Evolutionary conservation across 441 rosid species (phyloP).

Genomic region (Rhodomyrtus psidioides): DNA sequence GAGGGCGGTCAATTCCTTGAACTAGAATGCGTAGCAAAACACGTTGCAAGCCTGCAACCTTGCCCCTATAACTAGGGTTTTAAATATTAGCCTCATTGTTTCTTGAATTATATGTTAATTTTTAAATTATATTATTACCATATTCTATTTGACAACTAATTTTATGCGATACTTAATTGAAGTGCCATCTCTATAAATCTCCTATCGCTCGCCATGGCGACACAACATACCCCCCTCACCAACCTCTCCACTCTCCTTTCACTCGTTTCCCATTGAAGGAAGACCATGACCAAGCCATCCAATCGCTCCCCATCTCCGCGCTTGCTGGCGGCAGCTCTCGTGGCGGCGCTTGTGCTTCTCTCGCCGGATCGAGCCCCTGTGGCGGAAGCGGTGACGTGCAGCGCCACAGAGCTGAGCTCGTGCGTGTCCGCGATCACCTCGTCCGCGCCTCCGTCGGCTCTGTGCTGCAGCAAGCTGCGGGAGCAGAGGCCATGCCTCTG

Average conservation of each 20-base stretch:
- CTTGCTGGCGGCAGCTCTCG: background rate
- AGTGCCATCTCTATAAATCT: background rate
- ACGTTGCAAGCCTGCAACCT: no score
- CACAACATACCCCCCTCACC: background rate
- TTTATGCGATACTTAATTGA: background rate
- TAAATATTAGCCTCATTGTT: no score
- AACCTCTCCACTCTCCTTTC: background rate
- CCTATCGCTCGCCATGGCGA: background rate
- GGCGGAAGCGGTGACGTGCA: slow-evolving; percentile 39
- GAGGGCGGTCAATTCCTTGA: no score
- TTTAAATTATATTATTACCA: no score
- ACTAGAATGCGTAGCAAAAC: no score
- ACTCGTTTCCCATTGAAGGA: background rate
- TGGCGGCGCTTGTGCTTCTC: background rate
- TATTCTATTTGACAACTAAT: no score
- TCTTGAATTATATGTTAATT: no score
- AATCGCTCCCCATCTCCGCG: background rate
- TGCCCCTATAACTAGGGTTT: no score
- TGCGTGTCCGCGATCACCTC: slow-evolving; percentile 29
- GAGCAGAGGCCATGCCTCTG: slow-evolving; percentile 60
- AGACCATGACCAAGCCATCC: background rate
- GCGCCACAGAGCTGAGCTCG: slow-evolving; percentile 29
- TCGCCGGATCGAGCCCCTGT: background rate
- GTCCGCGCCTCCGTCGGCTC: slow-evolving; percentile 24
- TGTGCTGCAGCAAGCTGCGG: slow-evolving; percentile 39